These are phyloP conservation scores for Eutrema salsugineum DNA, from an alignment of 441 rosid species.

Conservation along the genomic window DNA sequence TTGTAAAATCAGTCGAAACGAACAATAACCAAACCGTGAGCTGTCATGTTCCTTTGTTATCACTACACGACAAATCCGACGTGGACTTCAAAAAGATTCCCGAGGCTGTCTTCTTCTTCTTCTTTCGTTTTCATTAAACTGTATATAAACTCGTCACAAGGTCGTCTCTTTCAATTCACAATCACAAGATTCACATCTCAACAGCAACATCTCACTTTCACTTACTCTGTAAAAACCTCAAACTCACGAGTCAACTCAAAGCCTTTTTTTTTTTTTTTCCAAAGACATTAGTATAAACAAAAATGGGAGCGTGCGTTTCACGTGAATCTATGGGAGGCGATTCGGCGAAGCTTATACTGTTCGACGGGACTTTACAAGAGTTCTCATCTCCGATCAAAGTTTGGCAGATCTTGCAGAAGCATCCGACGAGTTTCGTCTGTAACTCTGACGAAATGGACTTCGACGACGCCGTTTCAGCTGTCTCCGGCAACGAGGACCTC, in stretches of 20 bases:
- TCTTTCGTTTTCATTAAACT: not conserved
- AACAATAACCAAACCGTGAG: not conserved
- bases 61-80: constrained; percentile 23
- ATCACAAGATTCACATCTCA: constrained; percentile 1
- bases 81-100: constrained; percentile 18
- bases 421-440: constrained; percentile 61
- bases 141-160: constrained; percentile 11
- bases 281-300: not conserved
- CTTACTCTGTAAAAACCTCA: not conserved
- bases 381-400: constrained; percentile 64
- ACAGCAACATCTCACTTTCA: not conserved
- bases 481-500: constrained; percentile 55
- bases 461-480: constrained; percentile 60
- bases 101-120: constrained; percentile 20
- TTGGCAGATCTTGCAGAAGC: constrained; percentile 52
- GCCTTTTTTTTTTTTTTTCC: not conserved
- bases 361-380: constrained; percentile 72
- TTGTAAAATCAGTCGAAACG: not conserved
- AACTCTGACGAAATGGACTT: constrained; percentile 90
- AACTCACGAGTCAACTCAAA: not conserved
- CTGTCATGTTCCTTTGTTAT: constrained; percentile 12
- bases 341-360: constrained; percentile 62
- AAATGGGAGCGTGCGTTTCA: constrained; percentile 73
- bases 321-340: constrained; percentile 45
- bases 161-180: constrained; percentile 20